Evolutionary conservation across 108 stramenopile genomes (phyloP).

Genomic region (Cylindrotheca closterium): DNA sequence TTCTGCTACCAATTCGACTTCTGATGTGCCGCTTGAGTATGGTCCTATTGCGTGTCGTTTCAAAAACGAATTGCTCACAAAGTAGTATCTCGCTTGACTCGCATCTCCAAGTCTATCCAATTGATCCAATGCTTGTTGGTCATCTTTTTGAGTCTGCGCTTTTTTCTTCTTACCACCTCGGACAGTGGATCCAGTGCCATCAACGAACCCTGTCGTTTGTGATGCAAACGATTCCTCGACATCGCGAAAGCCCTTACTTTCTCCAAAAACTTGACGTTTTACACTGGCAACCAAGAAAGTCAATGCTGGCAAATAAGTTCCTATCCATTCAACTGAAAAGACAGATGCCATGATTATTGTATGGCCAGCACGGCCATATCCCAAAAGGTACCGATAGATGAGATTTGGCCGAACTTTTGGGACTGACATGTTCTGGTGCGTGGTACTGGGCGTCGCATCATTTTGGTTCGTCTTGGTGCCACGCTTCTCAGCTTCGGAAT

Average conservation of each 20-base stretch:
- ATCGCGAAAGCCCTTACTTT: background rate
- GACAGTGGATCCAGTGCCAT: slow-evolving; percentile 23
- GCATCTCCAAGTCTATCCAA: slow-evolving; percentile 53
- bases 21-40: slow-evolving; percentile 7
- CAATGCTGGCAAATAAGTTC: slow-evolving; percentile 53
- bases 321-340: slow-evolving; percentile 48
- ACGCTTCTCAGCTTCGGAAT: slow-evolving; percentile 1
- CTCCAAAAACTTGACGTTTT: slow-evolving; percentile 16
- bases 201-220: slow-evolving; percentile 33
- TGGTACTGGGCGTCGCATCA: background rate
- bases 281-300: slow-evolving; percentile 18
- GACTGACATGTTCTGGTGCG: background rate
- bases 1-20: slow-evolving; percentile 1
- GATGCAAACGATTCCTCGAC: background rate
- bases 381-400: slow-evolving; percentile 65
- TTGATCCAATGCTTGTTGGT: slow-evolving; percentile 49
- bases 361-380: slow-evolving; percentile 57
- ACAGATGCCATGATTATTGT: slow-evolving; percentile 50
- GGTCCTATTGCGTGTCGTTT: slow-evolving; percentile 56
- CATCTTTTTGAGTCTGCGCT: slow-evolving; percentile 37
- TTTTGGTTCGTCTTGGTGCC: background rate
- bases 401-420: slow-evolving; percentile 49
- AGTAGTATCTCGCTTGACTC: slow-evolving; percentile 52
- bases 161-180: slow-evolving; percentile 31
- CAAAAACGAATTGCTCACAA: slow-evolving; percentile 61